A percentile compares a stretch with the other conserved stretches of the same genome.
phyloP scores from a whole-genome alignment of 768 basidiomycete genomes.

The Chalciporus pseudorubinellus region DNA sequence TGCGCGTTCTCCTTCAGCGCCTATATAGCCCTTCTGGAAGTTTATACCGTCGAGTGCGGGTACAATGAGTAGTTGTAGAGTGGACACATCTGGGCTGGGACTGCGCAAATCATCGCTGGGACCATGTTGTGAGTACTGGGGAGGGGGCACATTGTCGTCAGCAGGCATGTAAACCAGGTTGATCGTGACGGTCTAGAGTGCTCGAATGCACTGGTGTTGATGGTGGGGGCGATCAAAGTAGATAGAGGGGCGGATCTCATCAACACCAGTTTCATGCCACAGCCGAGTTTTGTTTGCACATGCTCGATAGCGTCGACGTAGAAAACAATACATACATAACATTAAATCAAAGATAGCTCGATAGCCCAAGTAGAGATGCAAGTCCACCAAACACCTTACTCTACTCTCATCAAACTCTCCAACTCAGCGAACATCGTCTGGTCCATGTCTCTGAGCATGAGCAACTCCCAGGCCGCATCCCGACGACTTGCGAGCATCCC shows the following conservation, averaged over 20 bases:
- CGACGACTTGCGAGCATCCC: slow-evolving; percentile 73
- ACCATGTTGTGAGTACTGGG: slow-evolving; percentile 57
- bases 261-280: neutral
- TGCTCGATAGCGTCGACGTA: neutral
- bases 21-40: slow-evolving; percentile 86
- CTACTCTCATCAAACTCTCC: slow-evolving; percentile 75
- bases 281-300: neutral
- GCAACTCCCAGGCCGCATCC: slow-evolving; percentile 66
- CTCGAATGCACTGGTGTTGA: neutral
- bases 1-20: slow-evolving; percentile 78
- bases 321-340: slow-evolving; percentile 6
- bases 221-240: slow-evolving; percentile 1
- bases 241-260: slow-evolving; percentile 11
- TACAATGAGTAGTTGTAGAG: slow-evolving; percentile 70
- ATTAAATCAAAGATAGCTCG: slow-evolving; percentile 5
- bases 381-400: slow-evolving; percentile 30
- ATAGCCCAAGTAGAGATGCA: neutral
- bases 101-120: slow-evolving; percentile 20
- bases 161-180: slow-evolving; percentile 24
- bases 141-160: slow-evolving; percentile 56
- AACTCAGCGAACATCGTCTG: slow-evolving; percentile 72
- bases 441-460: slow-evolving; percentile 74
- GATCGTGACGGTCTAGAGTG: neutral
- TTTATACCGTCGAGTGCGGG: slow-evolving; percentile 67
- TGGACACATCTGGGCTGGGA: slow-evolving; percentile 19